phyloP scores from a whole-genome alignment of 2,329 filamentous ascomycete species.

The Amesomyces nigricolor region DNA sequence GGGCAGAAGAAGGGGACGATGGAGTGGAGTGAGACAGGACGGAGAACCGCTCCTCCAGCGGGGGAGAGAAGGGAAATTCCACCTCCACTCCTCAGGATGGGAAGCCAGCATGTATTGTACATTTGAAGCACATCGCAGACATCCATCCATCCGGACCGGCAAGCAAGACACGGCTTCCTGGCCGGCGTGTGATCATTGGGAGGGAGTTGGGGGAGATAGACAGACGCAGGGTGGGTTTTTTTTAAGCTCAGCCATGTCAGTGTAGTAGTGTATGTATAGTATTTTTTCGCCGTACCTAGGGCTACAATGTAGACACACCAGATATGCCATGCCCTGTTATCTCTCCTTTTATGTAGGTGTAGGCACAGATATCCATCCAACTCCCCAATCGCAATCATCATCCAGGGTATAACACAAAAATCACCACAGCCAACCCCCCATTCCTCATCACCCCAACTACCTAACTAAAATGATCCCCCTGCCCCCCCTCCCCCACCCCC shows the following conservation, averaged over 20 bases:
- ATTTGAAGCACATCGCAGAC: neutral
- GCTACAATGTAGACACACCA: slow-evolving; percentile 9
- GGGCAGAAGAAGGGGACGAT: neutral
- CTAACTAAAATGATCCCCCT: slow-evolving; percentile 62
- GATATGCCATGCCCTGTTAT: neutral
- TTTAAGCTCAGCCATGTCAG: neutral
- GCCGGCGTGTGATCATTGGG: neutral
- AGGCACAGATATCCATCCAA: neutral
- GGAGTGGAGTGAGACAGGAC: neutral
- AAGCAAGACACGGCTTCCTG: neutral
- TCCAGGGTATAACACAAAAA: neutral
- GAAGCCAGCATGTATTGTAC: too few species aligned
- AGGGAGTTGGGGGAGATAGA: neutral
- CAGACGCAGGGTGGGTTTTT: neutral
- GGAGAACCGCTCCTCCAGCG: too few species aligned
- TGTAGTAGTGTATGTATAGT: slow-evolving; percentile 14
- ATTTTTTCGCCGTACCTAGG: slow-evolving; percentile 4
- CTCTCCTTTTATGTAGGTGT: neutral
- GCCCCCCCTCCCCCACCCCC: slow-evolving; percentile 53
- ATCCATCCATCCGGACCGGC: neutral
- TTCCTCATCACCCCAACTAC: neutral
- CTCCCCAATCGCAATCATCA: neutral
- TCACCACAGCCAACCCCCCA: neutral
- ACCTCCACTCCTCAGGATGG: too few species aligned
- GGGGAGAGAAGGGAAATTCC: too few species aligned